Evolutionary conservation across 805 yeast species (phyloP).

Genomic region (Teunomyces lycoperdinae): DNA sequence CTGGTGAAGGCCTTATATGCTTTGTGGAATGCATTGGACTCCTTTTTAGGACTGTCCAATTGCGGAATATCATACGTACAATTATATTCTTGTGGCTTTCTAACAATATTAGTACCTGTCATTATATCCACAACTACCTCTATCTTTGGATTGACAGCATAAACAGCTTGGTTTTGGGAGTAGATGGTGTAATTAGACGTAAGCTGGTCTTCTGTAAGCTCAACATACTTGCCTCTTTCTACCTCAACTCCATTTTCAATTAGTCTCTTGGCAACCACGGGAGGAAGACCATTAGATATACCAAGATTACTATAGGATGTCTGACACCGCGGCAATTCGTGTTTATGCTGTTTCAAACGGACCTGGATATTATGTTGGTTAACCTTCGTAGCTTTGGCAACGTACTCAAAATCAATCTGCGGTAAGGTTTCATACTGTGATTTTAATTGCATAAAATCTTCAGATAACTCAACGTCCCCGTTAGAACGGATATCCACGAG

Average conservation of each 20-base stretch:
- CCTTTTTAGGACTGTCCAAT: not conserved
- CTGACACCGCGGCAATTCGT: constrained; percentile 31
- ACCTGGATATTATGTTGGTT: constrained; percentile 21
- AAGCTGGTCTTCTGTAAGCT: constrained; percentile 43
- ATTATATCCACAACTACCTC: constrained; percentile 13
- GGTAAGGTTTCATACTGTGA: constrained; percentile 41
- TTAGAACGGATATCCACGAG: constrained; percentile 49
- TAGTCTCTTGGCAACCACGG: constrained; percentile 38
- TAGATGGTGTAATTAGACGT: constrained; percentile 40
- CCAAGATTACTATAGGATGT: constrained; percentile 31
- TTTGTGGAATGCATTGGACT: not conserved
- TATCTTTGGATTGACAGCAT: constrained; percentile 24
- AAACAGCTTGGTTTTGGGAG: constrained; percentile 11
- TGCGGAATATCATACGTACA: constrained; percentile 30
- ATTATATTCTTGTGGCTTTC: constrained; percentile 23
- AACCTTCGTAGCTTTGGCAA: constrained; percentile 22
- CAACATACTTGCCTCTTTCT: constrained; percentile 48
- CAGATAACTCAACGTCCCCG: constrained; percentile 42
- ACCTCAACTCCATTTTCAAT: constrained; percentile 50
- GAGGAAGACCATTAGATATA: constrained; percentile 46
- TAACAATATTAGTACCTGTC: constrained; percentile 17
- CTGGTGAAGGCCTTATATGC: not conserved
- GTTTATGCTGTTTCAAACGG: constrained; percentile 15
- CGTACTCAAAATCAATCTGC: constrained; percentile 18
- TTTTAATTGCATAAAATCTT: constrained; percentile 44